Evolutionary conservation across 164 flowering plant species (phyloP), one percentile per base, ranked within the genome.

Genomic region (Aristolochia contorta): DNA sequence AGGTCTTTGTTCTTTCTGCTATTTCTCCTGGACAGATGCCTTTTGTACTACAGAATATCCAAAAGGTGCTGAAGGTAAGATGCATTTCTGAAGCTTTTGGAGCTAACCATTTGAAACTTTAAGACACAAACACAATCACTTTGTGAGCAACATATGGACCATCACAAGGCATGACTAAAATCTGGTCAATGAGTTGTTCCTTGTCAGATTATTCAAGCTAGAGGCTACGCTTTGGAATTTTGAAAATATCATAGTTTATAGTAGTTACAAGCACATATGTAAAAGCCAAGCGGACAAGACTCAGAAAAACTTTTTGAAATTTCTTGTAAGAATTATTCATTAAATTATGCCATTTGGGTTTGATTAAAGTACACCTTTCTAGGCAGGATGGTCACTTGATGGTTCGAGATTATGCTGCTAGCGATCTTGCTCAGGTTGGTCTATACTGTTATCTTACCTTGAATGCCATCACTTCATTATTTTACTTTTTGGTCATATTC

Each of bases 341-440:
- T 53, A 12, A 47, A 47, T 7, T 51, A 47, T 21, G 33, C 25
- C 43, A 23, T 62, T 10, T 65, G 30, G 59, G 54, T n/a, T 60
- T 54, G n/a, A 62, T 54, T 22, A 45, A 20, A 8, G 22, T 64
- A 57, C 58, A 20, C 46, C 4, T 60, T 71, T 81, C 54, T 89
- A 93, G 99, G 92, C 97, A 77, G n/a, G 79, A 79, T 78, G 94
- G 97, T 65, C 67, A 67, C 69, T 80, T 93, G 65, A 80, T 93
- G 68, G 77, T 93, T 63, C 96, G 99, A 18, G 99, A 93, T 71
- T 93, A 93, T 80, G 97, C 95, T 16, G 65, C 75, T 63, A 96
- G 99, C 19, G 99, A 93, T 77, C 94, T 93, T 74, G 99, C 99
- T 69, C 99, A 93, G 97, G 99, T 93, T 74, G 32, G 54, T 74